Base-by-base conservation (phyloP, 805 yeast genomes). In the Pichia nanzhaoensis region DNA sequence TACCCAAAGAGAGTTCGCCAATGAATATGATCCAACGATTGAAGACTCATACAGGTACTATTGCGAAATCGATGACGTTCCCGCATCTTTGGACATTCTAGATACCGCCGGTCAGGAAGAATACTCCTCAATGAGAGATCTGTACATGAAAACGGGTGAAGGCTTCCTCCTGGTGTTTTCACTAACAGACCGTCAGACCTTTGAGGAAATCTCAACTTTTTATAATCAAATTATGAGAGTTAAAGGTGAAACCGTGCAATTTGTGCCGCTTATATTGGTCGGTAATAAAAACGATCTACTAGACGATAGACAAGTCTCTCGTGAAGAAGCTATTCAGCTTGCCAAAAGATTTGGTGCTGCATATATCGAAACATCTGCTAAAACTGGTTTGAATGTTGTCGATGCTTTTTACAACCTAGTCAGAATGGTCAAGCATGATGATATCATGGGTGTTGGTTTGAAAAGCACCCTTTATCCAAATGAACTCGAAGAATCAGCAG, bases 61-160 rank as follows among this genome's bases (percentile, higher is more conserved):
- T 57, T 84, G 93, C 58, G 80, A 77, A 22, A 80, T 93, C 34
- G 95, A 90, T 61, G 79, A 78, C 48, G 86, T 82, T 60, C 84
- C 80, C 32, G 81, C 86, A 1, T 72, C 85, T 20, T 67, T 84
- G 51, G 99, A 93, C 64, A 89, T 93, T 35, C 75, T 93, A 59
- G 99, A 93, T 65, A 93, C 99, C 18, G 99, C 99, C 2, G 99
- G 99, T 35, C 97, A 90, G 71, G 98, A 91, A 65, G 97, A 90
- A 66, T 90, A 90, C 64, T 78, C 88, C 45, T 95, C 96, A 17
- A 81, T 84, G 88, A 70, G 90, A 56, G 98, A 91, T 61, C 93
- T 88, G 64, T 90, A 90, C 65, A 90, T 90, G 95, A 77, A 95
- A 50, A 87, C 95, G 2, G 97, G 97, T 37, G 96, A 90, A 65